These are phyloP conservation scores for Ceratocystis diversiconidia DNA, from an alignment of 2,329 filamentous ascomycete genomes.

Conservation along the genomic window DNA sequence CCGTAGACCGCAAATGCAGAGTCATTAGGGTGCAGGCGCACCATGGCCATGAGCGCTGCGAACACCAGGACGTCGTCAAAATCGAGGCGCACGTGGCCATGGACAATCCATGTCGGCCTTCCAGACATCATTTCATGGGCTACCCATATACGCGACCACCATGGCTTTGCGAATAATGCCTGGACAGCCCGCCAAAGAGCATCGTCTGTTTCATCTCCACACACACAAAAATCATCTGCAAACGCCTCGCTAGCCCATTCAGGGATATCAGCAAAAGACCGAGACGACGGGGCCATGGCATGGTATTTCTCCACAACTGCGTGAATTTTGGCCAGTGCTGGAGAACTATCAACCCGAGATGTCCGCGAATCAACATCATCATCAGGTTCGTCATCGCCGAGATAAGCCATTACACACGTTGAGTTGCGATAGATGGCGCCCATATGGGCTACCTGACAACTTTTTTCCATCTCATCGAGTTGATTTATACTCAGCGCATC, in stretches of 20 bases:
- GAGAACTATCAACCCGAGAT: background rate
- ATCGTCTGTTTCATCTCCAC: conserved; percentile 17
- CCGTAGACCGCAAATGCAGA: conserved; percentile 15
- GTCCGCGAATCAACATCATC: background rate
- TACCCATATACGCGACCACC: conserved; percentile 19
- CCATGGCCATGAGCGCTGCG: conserved; percentile 19
- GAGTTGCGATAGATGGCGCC: conserved; percentile 21
- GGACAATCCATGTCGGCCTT: conserved; percentile 18
- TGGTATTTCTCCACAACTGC: conserved; percentile 16
- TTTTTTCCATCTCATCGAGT: conserved; percentile 21
- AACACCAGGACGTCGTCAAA: conserved; percentile 17
- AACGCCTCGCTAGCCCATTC: conserved; percentile 16
- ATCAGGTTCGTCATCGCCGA: conserved; percentile 16
- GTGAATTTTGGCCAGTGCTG: conserved; percentile 18
- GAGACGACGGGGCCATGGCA: conserved; percentile 8
- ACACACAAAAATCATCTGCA: conserved; percentile 18
- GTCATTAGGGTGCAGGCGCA: conserved; percentile 17
- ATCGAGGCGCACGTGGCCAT: conserved; percentile 13
- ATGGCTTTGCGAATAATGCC: conserved; percentile 17
- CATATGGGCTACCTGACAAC: conserved; percentile 21
- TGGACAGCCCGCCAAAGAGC: conserved; percentile 17
- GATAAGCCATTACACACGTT: conserved; percentile 18
- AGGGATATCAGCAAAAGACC: conserved; percentile 11
- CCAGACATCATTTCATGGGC: conserved; percentile 16
- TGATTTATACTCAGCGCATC: conserved; percentile 24